Evolutionary conservation across 305 asterid genomes (phyloP).

Genomic region (Stenogyne calaminthoides): DNA sequence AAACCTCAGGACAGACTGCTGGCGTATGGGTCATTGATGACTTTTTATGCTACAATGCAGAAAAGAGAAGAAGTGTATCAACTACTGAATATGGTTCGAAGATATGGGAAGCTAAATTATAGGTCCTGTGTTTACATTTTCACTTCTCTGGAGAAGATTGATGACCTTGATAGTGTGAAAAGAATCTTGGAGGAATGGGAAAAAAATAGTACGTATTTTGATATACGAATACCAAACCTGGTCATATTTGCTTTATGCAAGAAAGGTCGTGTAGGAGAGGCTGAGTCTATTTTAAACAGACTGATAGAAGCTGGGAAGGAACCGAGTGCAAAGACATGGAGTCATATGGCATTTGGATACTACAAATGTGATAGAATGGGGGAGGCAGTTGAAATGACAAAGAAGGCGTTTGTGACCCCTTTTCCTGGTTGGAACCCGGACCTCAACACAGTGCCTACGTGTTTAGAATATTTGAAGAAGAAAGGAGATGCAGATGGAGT

Average conservation of each 20-base stretch:
- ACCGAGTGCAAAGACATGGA: constrained; percentile 29
- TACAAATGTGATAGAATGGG: constrained; percentile 32
- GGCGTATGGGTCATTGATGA: constrained; percentile 23
- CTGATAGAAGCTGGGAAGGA: constrained; percentile 27
- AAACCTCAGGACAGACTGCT: neutral
- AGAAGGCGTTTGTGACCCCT: constrained; percentile 27
- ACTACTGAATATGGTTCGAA: constrained; percentile 29
- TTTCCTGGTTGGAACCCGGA: constrained; percentile 31
- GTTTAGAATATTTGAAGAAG: constrained; percentile 44
- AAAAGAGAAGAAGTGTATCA: constrained; percentile 33
- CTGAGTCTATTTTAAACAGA: constrained; percentile 36
- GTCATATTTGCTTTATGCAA: constrained; percentile 37
- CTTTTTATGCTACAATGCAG: constrained; percentile 39
- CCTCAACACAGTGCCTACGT: constrained; percentile 32
- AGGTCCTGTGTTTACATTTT: constrained; percentile 25
- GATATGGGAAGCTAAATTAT: neutral
- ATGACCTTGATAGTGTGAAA: constrained; percentile 36
- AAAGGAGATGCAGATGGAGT: constrained; percentile 41
- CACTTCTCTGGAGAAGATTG: constrained; percentile 33
- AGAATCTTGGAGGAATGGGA: constrained; percentile 43
- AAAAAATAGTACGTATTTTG: neutral
- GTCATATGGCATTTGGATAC: constrained; percentile 35
- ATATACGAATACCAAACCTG: constrained; percentile 34
- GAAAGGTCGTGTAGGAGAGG: constrained; percentile 35
- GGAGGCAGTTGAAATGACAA: constrained; percentile 37